Percentiles rank a stretch among this genome's conserved stretches.
phyloP scores from a whole-genome alignment of 352 stramenopile species.

The Globisporangium canariense region DNA sequence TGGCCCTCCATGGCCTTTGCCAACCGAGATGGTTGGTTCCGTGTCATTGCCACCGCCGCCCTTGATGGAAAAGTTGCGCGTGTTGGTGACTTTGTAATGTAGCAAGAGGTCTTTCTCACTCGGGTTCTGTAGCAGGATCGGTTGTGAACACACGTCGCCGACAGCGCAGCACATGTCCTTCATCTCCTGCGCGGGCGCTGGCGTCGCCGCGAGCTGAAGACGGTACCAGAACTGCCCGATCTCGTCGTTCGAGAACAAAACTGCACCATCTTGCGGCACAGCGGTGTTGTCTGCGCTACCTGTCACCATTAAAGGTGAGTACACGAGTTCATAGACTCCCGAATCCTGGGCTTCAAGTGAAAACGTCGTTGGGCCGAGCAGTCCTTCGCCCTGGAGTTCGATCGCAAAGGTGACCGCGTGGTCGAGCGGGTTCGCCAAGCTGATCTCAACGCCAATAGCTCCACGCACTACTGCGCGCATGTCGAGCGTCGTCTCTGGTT shows the following conservation, averaged over 20 bases:
- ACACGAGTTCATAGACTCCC: slow-evolving; percentile 90
- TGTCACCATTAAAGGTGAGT: slow-evolving; percentile 81
- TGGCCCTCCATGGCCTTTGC: not conserved
- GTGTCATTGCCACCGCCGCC: not conserved
- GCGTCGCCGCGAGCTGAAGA: slow-evolving; percentile 71
- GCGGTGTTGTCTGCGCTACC: not conserved
- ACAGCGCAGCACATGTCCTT: slow-evolving; percentile 83
- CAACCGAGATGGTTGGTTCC: not conserved
- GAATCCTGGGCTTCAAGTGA: slow-evolving; percentile 60
- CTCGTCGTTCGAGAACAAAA: slow-evolving; percentile 88
- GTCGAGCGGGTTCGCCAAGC: slow-evolving; percentile 87
- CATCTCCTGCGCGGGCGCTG: slow-evolving; percentile 43
- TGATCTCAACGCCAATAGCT: slow-evolving; percentile 88
- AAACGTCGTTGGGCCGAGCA: slow-evolving; percentile 81
- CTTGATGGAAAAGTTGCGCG: slow-evolving; percentile 89
- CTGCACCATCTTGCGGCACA: slow-evolving; percentile 53
- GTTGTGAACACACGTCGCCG: slow-evolving; percentile 68
- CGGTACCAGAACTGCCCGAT: slow-evolving; percentile 95
- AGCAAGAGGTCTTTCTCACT: slow-evolving; percentile 75
- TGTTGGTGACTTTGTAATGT: slow-evolving; percentile 67
- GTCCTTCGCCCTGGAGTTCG: slow-evolving; percentile 74
- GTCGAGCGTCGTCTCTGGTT: slow-evolving; percentile 78
- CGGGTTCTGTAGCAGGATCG: slow-evolving; percentile 89
- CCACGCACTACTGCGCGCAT: slow-evolving; percentile 81
- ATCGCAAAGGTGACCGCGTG: slow-evolving; percentile 84